Conservation (phyloP, 345 rosid species). For the Brassica incana region DNA sequence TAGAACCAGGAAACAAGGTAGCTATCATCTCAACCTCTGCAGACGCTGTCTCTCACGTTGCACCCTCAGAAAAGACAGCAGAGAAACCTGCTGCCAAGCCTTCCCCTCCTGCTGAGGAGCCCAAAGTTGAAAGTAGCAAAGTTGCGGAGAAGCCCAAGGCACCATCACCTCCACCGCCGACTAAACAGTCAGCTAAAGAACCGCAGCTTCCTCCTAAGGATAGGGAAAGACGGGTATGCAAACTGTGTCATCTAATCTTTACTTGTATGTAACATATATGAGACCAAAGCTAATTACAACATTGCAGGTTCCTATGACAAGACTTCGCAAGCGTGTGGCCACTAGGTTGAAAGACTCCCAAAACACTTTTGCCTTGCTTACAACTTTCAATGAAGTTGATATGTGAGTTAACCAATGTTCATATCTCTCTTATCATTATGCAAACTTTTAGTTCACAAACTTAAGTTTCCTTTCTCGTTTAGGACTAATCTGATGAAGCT, state of each 20-base stretch:
- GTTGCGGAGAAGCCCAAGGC: conserved; percentile 54
- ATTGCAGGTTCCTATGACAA: conserved; percentile 94
- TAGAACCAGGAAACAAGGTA: conserved; percentile 83
- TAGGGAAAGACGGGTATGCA: conserved; percentile 88
- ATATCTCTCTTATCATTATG: conserved; percentile 7
- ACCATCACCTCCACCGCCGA: conserved; percentile 57
- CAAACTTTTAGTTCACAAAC: not conserved
- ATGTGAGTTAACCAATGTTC: conserved; percentile 54
- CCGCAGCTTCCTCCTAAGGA: conserved; percentile 99
- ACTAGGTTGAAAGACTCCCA: conserved; percentile 96
- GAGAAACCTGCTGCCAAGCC: conserved; percentile 55
- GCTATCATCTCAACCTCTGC: conserved; percentile 85
- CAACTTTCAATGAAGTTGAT: conserved; percentile 98
- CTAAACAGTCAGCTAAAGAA: conserved; percentile 69
- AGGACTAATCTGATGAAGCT: conserved; percentile 99
- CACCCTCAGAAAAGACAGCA: conserved; percentile 64
- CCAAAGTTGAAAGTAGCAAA: conserved; percentile 52
- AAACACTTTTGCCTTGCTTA: conserved; percentile 93
- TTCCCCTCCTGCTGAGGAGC: conserved; percentile 55
- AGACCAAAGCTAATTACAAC: conserved; percentile 1
- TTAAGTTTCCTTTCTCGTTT: conserved; percentile 5
- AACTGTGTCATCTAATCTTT: not conserved
- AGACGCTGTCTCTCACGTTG: conserved; percentile 74
- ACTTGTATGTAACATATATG: no score
- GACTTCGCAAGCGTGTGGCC: conserved; percentile 95